Evolutionary conservation across 2,329 filamentous ascomycete species (phyloP), one percentile per base, ranked within the genome.

Genomic region (Purpureocillium lavendulum): DNA sequence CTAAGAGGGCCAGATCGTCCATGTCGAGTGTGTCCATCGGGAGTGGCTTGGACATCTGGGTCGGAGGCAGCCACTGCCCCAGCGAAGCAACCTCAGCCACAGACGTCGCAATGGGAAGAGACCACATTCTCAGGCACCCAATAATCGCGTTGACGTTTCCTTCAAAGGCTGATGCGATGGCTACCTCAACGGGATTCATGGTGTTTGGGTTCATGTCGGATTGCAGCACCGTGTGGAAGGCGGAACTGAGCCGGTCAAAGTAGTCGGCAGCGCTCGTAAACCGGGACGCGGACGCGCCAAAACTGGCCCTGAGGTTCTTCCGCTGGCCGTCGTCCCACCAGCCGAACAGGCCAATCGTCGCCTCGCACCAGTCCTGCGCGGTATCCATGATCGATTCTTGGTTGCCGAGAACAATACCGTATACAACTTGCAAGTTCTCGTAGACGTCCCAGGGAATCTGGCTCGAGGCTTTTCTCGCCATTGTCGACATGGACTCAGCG

Each of bases 331-430:
- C 87, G 55, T 94, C 83, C 88, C 89, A 95, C 90, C 90, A 97
- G 6, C 84, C 81, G 26, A 89, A 81, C 36, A 97, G 66, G 2
- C 82, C 85, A 43, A 96, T 65, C 0, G 82, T 84, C 1, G 87
- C 89, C 65, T 97, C 90, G 38, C 90, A 80, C 90, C 90, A 97
- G 60, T 96, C 89, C 53, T 90, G 81, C 1, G 88, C 78, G 33
- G 80, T 77, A 35, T 80, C 75, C 44, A 94, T 67, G 38, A 96
- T 86, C 15, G 87, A 80, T 29, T 82, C 75, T 9, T 79, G 71
- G 46, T 84, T 77, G 29, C 90, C 89, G 4, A 92, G 72, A 2
- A 94, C 65, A 44, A 94, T 82, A 28, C 82, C 81, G 57, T 95
- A 96, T 6, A 96, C 65, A 11, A 79, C 80, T 48, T 83, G 78